Base-by-base conservation (phyloP, 352 stramenopile genomes). In the Pythium inflatum region DNA sequence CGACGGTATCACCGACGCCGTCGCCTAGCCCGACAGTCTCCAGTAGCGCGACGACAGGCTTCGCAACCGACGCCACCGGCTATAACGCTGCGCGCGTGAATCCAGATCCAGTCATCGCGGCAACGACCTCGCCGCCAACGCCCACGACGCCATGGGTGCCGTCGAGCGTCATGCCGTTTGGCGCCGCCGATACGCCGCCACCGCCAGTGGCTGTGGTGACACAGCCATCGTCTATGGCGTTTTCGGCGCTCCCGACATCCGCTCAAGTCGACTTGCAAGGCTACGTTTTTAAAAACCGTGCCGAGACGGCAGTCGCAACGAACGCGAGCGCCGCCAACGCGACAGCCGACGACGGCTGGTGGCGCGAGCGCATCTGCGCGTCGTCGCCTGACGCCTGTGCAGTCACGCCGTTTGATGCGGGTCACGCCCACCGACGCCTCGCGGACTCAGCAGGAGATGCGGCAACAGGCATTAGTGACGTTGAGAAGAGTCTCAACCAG, bases 281-380 rank as follows among this genome's bases (percentile, higher is more conserved):
- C 6, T 43, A 43, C 36, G 2, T 43, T 12, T 43, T 43, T 43
- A 18, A 2, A 43, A 43, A 43, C 36, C 2, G 36, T 6, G 36
- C 13, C 36, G 20, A 43, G 3, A 6, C 36, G 12, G 20, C 36
- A 18, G 13, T 18, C 36, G 12, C 36, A 43, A 18, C 36, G 36
- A 11, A 2, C 6, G 20, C 36, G 12, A 43, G 12, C 36, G 12
- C 12, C 36, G 20, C 12, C 7, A 43, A 43, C 36, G 3, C 36
- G 36, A 18, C 36, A 16, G 28, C 30, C 12, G 54, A 62, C 36
- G 33, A 49, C n/a, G 12, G 9, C 4, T 60, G 51, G 54, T 48
- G 36, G 54, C 54, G n/a, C 7, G 28, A 48, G 54, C 51, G 51
- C 20, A 33, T 60, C 31, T 60, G 51, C 51, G 16, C 30, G 31